These are phyloP conservation scores for Fusarium stilboides DNA, from an alignment of 2,329 filamentous ascomycete genomes.

Conservation along the genomic window DNA sequence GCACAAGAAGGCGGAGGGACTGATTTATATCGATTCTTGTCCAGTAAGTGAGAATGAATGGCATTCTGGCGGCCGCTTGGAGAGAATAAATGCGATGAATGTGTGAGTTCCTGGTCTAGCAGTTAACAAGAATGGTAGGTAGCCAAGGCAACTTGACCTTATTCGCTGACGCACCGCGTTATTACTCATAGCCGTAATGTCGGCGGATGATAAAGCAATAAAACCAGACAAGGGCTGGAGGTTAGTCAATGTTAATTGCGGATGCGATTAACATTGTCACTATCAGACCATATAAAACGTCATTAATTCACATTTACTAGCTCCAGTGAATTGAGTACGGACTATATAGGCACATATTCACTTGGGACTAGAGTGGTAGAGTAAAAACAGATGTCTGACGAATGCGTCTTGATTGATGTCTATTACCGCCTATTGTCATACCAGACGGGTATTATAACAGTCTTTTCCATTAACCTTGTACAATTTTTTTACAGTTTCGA, in stretches of 20 bases:
- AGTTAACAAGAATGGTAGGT: not conserved
- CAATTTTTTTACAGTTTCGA: slow-evolving; percentile 27
- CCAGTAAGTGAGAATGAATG: not conserved
- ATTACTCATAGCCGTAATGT: too few relatives aligned
- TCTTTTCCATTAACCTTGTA: not conserved
- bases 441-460: slow-evolving; percentile 1
- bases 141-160: too few relatives aligned
- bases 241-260: not conserved
- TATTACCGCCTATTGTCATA: slow-evolving; percentile 21
- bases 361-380: not conserved
- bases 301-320: too few relatives aligned
- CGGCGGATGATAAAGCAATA: too few relatives aligned
- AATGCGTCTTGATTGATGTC: not conserved
- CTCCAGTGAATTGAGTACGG: too few relatives aligned
- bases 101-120: not conserved
- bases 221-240: too few relatives aligned
- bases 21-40: not conserved
- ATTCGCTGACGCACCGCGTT: too few relatives aligned
- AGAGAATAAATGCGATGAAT: not conserved
- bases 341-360: not conserved
- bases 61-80: not conserved
- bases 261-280: too few relatives aligned
- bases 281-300: too few relatives aligned
- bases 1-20: not conserved
- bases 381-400: not conserved